These are phyloP conservation scores for Medicago arabica DNA, from an alignment of 306 rosid genomes.

Conservation along the genomic window DNA sequence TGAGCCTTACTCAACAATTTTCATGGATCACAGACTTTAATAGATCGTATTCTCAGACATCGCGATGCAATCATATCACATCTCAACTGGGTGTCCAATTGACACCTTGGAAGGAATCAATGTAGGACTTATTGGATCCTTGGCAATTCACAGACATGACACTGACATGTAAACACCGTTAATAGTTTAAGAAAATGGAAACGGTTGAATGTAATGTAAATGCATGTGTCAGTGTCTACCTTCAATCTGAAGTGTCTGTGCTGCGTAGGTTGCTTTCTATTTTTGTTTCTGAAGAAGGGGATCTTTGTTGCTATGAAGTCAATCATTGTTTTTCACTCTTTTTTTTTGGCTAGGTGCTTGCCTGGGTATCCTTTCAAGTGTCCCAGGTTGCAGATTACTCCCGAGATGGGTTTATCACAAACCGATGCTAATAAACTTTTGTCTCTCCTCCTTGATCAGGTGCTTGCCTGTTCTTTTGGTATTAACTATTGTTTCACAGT, in stretches of 20 bases:
- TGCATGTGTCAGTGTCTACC: not conserved
- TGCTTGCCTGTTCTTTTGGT: conserved; percentile 31
- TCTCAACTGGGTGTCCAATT: too few species aligned
- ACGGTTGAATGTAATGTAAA: not conserved
- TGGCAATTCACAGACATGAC: not conserved
- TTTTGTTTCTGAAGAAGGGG: conserved; percentile 14
- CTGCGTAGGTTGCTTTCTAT: not conserved
- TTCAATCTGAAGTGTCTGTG: not conserved
- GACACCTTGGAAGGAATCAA: too few species aligned
- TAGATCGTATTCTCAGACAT: too few species aligned
- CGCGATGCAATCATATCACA: too few species aligned
- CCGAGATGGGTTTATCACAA: conserved; percentile 73
- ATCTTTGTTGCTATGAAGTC: conserved; percentile 24
- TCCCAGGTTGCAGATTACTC: conserved; percentile 83
- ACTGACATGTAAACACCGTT: not conserved
- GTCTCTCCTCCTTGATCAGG: conserved; percentile 88
- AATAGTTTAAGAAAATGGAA: not conserved
- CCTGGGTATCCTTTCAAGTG: conserved; percentile 97
- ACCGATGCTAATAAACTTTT: conserved; percentile 68
- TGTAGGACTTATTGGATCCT: too few species aligned
- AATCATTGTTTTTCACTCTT: conserved; percentile 15
- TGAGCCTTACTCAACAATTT: not conserved
- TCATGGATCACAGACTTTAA: too few species aligned
- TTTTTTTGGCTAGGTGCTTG: conserved; percentile 60
- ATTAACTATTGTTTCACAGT: conserved; percentile 26